phyloP scores from a whole-genome alignment of 2,329 filamentous ascomycete species.

The Fusarium zealandicum region DNA sequence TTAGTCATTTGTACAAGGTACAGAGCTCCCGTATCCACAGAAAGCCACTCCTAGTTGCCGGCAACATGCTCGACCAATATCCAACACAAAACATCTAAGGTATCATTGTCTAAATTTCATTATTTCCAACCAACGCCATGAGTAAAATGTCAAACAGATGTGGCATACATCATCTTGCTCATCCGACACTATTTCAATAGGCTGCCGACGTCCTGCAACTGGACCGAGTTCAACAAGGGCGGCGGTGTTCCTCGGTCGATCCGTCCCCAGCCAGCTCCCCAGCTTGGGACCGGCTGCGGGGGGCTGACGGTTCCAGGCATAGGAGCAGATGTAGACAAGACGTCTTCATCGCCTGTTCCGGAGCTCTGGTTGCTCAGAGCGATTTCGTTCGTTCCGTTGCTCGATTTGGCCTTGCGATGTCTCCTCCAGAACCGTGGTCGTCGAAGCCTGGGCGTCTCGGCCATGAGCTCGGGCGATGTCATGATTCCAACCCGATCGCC shows the following conservation, averaged over 20 bases:
- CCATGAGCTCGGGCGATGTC: constrained; percentile 51
- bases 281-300: constrained; percentile 37
- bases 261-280: constrained; percentile 45
- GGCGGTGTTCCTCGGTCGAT: constrained; percentile 43
- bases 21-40: constrained; percentile 5
- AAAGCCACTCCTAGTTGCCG: constrained; percentile 18
- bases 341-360: constrained; percentile 37
- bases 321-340: constrained; percentile 30
- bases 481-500: constrained; percentile 51
- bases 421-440: constrained; percentile 43
- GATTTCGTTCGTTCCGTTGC: constrained; percentile 45
- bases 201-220: constrained; percentile 48
- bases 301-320: constrained; percentile 14
- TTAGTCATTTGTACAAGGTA: constrained; percentile 34
- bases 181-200: constrained; percentile 35
- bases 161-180: constrained; percentile 4
- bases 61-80: constrained; percentile 25
- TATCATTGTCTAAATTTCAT: constrained; percentile 43
- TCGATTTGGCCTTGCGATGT: constrained; percentile 38
- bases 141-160: constrained; percentile 26
- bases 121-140: constrained; percentile 36
- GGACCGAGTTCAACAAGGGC: constrained; percentile 39
- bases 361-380: constrained; percentile 45
- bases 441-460: constrained; percentile 35
- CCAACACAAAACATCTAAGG: constrained; percentile 41